Evolutionary conservation across 1,139 yeast species (phyloP), one percentile per base, ranked within the genome.

Genomic region (Yamadazyma buinensis): DNA sequence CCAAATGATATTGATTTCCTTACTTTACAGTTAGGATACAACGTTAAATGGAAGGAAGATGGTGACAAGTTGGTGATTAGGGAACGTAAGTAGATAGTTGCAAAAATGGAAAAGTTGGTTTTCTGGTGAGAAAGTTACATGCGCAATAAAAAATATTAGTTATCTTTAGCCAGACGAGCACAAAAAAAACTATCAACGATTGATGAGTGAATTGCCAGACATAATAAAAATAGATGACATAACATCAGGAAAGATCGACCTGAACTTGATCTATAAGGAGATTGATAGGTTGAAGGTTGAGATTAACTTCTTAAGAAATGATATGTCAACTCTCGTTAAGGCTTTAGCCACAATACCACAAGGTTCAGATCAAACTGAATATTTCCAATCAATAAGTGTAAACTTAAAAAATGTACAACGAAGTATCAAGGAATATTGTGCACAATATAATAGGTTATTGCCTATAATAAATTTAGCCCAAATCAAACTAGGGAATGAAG

Each of bases 381-480:
- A 69, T 47, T 65, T 61, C 44, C 43, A 43, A 17, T 42, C 41
- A 2, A 52, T 67, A 8, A 54, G 52, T 9, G 55, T 48, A 39
- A 47, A 61, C 31, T 52, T 74, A 33, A 55, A 56, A 28, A 49
- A 57, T 2, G 61, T 74, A 7, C 71, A 66, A 41, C 45, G 41
- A 11, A 59, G 63, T 35, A 69, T 73, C 24, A 61, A 59, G 28
- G 67, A 62, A 7, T 74, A 73, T 39, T 65, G 72, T 42, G 55
- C 47, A 4, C 62, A 70, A 37, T 74, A 73, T 46, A 68, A 65
- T 38, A 59, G 65, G 40, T 50, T 73, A 14, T 52, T 72, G 3
- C 80, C 79, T 2, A 61, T 75, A 24, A 70, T 75, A 28, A 66
- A 73, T 40, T 60, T 71, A 42, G 65, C 78, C 1, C 79, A 74